These are phyloP conservation scores for Linum tenue DNA, from an alignment of 345 rosid species.

Conservation along the genomic window DNA sequence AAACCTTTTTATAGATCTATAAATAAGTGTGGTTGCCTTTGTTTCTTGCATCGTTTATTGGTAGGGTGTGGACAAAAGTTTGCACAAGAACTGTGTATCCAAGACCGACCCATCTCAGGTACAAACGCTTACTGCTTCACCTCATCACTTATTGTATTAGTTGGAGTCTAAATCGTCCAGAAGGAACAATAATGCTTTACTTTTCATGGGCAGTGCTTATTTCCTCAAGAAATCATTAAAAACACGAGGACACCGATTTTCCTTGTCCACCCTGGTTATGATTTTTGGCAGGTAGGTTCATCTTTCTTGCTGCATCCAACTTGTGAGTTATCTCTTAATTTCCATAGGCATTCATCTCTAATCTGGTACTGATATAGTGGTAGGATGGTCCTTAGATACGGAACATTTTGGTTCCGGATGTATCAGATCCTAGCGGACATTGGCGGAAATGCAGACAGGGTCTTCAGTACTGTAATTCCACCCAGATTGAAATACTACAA, in stretches of 20 bases:
- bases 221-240: constrained; percentile 57
- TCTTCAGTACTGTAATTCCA: constrained; percentile 45
- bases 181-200: neutral
- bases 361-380: constrained; percentile 19
- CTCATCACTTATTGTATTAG: neutral
- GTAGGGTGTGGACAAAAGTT: constrained; percentile 54
- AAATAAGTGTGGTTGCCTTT: neutral
- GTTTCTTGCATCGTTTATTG: constrained; percentile 3
- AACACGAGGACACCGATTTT: constrained; percentile 58
- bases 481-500: constrained; percentile 47
- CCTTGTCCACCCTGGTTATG: constrained; percentile 77
- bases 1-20: neutral
- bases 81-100: constrained; percentile 24
- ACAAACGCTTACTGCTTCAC: constrained; percentile 4
- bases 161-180: neutral
- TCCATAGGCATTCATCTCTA: neutral
- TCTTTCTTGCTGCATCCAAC: constrained; percentile 6
- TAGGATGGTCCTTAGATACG: constrained; percentile 40
- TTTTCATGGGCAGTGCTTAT: constrained; percentile 42
- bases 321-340: neutral
- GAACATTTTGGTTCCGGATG: constrained; percentile 56
- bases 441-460: constrained; percentile 67
- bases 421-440: constrained; percentile 39
- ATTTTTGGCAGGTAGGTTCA: constrained; percentile 79
- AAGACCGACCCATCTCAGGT: constrained; percentile 16